Evolutionary conservation across 192 early-diverging fungal genomes (phyloP).

Genomic region (Backusella macrospora): DNA sequence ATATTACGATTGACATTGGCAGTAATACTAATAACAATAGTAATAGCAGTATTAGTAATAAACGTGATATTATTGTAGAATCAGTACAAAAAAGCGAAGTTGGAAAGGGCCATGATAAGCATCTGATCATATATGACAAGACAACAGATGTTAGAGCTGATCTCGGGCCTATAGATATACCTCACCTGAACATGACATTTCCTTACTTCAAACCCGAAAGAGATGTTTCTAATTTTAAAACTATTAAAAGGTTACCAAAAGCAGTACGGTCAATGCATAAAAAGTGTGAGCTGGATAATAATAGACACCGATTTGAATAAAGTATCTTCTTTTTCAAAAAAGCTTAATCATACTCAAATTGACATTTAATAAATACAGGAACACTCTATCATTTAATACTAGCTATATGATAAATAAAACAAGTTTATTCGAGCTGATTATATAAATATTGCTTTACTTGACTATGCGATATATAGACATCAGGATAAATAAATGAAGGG

Average conservation of each 20-base stretch:
- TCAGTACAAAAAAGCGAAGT: background rate
- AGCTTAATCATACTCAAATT: background rate
- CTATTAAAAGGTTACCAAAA: background rate
- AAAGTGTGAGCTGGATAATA: background rate
- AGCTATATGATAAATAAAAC: no score
- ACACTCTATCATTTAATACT: no score
- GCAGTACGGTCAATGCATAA: background rate
- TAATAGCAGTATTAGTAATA: background rate
- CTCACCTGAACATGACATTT: background rate
- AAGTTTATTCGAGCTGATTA: no score
- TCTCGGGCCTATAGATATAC: background rate
- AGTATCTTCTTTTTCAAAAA: background rate
- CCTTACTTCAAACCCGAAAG: background rate
- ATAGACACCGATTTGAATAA: background rate
- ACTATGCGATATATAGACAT: no score
- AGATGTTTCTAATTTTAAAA: conserved; percentile 2
- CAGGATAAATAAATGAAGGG: background rate
- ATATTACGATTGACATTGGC: no score
- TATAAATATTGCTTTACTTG: no score
- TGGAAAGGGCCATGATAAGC: background rate
- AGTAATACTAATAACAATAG: no score
- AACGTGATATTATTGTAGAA: background rate
- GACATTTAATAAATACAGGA: background rate
- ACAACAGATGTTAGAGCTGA: background rate
- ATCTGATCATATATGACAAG: background rate